phyloP scores from a whole-genome alignment of 1,139 yeast species.

The Suhomyces yuchorum region DNA sequence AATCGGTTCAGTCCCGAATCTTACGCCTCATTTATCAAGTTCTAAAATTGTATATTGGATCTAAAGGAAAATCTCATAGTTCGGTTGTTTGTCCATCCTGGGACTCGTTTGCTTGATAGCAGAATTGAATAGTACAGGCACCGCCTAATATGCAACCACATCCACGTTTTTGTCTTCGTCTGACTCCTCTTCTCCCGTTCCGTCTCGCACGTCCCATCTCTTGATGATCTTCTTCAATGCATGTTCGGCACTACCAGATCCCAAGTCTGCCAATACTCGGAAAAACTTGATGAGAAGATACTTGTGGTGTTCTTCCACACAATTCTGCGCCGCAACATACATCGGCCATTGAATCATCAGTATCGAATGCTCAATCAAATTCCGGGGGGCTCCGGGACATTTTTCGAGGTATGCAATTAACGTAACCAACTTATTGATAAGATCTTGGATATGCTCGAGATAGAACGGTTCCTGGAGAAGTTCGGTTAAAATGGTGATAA shows the following conservation, averaged over 20 bases:
- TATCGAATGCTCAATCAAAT: slow-evolving; percentile 30
- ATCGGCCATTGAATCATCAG: slow-evolving; percentile 68
- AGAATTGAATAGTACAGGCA: neutral
- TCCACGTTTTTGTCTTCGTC: slow-evolving; percentile 16
- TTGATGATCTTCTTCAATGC: slow-evolving; percentile 20
- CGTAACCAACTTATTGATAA: slow-evolving; percentile 31
- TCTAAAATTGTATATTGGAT: neutral
- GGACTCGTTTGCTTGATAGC: neutral
- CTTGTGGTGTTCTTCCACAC: slow-evolving; percentile 48
- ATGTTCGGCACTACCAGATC: slow-evolving; percentile 29
- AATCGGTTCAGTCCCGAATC: too few species aligned
- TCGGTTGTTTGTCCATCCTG: neutral
- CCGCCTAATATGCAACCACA: slow-evolving; percentile 18
- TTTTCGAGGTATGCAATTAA: slow-evolving; percentile 29
- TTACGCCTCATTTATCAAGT: too few species aligned
- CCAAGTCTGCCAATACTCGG: slow-evolving; percentile 24
- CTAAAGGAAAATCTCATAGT: neutral
- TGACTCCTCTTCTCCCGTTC: slow-evolving; percentile 23
- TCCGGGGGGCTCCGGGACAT: slow-evolving; percentile 25
- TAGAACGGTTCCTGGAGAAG: slow-evolving; percentile 37
- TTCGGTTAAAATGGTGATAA: slow-evolving; percentile 36
- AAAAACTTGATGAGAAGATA: slow-evolving; percentile 49
- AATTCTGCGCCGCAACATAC: slow-evolving; percentile 59
- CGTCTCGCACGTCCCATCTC: slow-evolving; percentile 22
- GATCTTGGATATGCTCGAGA: slow-evolving; percentile 35